phyloP scores from a whole-genome alignment of 345 rosid species.

The Citrus sp. region DNA sequence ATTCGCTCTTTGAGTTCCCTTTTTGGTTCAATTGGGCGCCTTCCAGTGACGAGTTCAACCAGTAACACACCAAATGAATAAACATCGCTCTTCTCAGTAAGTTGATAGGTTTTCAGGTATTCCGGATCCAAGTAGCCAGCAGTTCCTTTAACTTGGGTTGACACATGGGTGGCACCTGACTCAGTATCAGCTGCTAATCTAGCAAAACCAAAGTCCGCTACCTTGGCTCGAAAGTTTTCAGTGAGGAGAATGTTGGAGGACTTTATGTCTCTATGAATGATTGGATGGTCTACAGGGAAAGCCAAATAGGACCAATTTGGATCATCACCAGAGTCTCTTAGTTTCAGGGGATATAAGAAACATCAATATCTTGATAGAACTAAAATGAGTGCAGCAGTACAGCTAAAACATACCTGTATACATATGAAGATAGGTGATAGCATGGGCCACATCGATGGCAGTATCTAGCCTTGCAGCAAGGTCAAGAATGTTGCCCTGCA shows the following conservation, averaged over 20 bases:
- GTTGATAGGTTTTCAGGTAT: constrained; percentile 80
- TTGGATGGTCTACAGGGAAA: constrained; percentile 72
- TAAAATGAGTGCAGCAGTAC: background rate
- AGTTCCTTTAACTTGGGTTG: constrained; percentile 97
- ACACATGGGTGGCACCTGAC: constrained; percentile 86
- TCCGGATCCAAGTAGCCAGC: constrained; percentile 96
- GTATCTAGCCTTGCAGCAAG: constrained; percentile 68
- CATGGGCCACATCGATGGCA: constrained; percentile 88
- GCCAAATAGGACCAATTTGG: constrained; percentile 8
- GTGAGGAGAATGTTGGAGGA: constrained; percentile 94
- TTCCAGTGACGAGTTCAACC: constrained; percentile 70
- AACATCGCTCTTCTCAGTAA: constrained; percentile 93
- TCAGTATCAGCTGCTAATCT: constrained; percentile 73
- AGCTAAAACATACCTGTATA: constrained; percentile 60
- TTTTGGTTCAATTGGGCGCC: constrained; percentile 84
- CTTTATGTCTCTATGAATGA: constrained; percentile 92
- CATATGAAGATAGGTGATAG: constrained; percentile 92
- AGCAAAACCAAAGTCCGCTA: constrained; percentile 89
- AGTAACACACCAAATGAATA: constrained; percentile 89
- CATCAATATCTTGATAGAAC: background rate
- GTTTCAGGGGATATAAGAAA: background rate
- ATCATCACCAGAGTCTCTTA: background rate
- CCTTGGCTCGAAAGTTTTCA: constrained; percentile 86
- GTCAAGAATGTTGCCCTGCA: constrained; percentile 55
- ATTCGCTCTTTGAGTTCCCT: constrained; percentile 71